Conservation (phyloP, 257 asterid genomes). For the Solanum microdontum region DNA sequence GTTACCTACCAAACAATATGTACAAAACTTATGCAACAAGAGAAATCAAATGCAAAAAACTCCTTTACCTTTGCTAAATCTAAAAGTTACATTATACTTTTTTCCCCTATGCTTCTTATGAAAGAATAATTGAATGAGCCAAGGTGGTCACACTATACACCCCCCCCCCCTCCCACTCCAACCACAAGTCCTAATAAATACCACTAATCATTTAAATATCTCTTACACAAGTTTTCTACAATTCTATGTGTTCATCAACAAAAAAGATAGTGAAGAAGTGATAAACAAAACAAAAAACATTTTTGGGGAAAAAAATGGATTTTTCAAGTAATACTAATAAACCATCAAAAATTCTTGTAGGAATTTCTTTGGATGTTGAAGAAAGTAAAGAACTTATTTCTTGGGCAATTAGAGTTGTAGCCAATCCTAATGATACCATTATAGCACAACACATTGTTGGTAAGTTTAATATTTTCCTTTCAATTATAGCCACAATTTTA, state of each 20-base stretch:
- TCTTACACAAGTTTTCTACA: not conserved
- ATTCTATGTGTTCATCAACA: not conserved
- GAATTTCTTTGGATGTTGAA: conserved; percentile 47
- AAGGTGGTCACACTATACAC: conserved; percentile 19
- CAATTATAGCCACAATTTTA: not conserved
- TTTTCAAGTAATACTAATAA: conserved; percentile 4
- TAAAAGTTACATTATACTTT: conserved; percentile 15
- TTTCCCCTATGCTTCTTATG: conserved; percentile 29
- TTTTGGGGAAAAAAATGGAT: conserved; percentile 3
- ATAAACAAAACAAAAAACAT: not conserved
- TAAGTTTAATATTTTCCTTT: conserved; percentile 10
- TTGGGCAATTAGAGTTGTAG: conserved; percentile 49
- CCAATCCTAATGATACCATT: conserved; percentile 56
- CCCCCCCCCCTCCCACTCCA: not conserved
- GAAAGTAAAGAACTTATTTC: conserved; percentile 44
- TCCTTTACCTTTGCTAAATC: conserved; percentile 60
- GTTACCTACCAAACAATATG: conserved; percentile 28
- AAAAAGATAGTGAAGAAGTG: not conserved
- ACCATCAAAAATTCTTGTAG: conserved; percentile 53
- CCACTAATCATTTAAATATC: not conserved
- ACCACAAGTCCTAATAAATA: not conserved
- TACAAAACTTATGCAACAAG: conserved; percentile 51
- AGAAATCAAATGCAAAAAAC: conserved; percentile 28
- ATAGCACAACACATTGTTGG: conserved; percentile 66
- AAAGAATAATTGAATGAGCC: conserved; percentile 34